Evolutionary conservation across 1,284 basidiomycete genomes (phyloP), one percentile per base, ranked within the genome.

Genomic region (Anthracocystis walkeri): DNA sequence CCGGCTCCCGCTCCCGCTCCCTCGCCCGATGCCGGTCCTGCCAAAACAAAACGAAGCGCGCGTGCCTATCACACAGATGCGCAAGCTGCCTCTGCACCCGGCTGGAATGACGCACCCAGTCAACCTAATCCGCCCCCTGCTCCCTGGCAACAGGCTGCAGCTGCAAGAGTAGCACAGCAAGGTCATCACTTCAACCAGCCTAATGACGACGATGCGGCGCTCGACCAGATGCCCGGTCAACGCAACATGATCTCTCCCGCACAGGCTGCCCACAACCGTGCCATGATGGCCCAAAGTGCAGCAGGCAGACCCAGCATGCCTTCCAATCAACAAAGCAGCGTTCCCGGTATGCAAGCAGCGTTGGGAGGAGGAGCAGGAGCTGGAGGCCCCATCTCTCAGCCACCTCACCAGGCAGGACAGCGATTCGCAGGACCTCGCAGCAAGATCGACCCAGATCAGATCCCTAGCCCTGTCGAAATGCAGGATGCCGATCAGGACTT

Each of bases 391-490:
- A 80, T 81, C 58, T 45, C 62, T 7, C 86, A 87, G 62, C 86
- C 87, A 18, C 86, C 87, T 46, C 86, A 87, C 69, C 83, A 84
- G 41, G 83, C 86, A 2, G 86, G 86, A 6, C 83, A 85, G 58
- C 80, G 85, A n/a, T 82, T 87, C 45, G 79, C 84, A 16, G 92
- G 92, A 65, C 82, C 82, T 33, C 90, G 94, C 48, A 90, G 92
- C 46, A 91, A 92, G 74, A 95, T 99, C 80, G 93, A 97, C 84
- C 91, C 93, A 4, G 90, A 89, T 74, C 94, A 97, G 85, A 92
- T 99, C 53, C 97, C 97, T 7, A 95, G 94, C 8, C 93, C 94
- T 14, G 91, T 94, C 29, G 92, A 93, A 63, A 89, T 91, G 14
- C 91, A 93, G 74, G 92, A 95, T 80, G 87, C 89, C 21, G 96